Evolutionary conservation across 257 asterid genomes (phyloP), one percentile per base, ranked within the genome.

Genomic region (Gentiana dahurica): DNA sequence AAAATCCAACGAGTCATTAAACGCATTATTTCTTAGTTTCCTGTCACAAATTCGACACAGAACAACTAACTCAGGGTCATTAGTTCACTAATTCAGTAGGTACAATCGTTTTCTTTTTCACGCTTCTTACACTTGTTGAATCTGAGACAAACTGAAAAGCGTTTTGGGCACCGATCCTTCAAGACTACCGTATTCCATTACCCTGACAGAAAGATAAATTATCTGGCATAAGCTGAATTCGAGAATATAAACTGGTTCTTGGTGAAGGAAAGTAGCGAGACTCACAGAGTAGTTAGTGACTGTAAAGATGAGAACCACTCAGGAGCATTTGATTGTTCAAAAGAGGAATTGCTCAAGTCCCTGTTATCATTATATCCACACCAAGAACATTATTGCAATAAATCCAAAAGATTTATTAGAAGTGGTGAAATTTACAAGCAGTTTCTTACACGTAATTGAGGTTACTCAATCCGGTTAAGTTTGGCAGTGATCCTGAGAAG

Each of bases 261-360:
- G 51, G 49, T 13, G 59, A 45, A 43, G 36, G 39, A 80, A 49
- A 54, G 4, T 67, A 13, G 12, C 33, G 5, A 45, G 50, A 77
- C 97, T 82, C 74, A 89, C 97, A 89, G 68, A 61, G 97, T 89
- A 35, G 93, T 89, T 47, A 89, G 79, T 13, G 95, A 82, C 47
- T 52, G 79, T 64, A 88, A 63, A 24, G 82, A 75, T 33, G 86
- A 68, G 79, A 88, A 77, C 97, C 90, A 88, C 10, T 65, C 70
- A 5, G 97, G 97, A 11, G 83, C 81, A 58, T 67, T 69, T 15
- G 88, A 74, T 71, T 74, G 72, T 62, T 72, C 71, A 65, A 88
- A 88, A 12, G 90, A 71, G 71, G 85, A 85, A 77, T 75, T 81
- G 78, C 97, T 85, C 79, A 88, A 75, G 63, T 88, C 95, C 75